A percentile compares a stretch with the other conserved stretches of the same genome.
Conservation (phyloP, 176 grass and related monocot species). For the Eleusine indica region DNA sequence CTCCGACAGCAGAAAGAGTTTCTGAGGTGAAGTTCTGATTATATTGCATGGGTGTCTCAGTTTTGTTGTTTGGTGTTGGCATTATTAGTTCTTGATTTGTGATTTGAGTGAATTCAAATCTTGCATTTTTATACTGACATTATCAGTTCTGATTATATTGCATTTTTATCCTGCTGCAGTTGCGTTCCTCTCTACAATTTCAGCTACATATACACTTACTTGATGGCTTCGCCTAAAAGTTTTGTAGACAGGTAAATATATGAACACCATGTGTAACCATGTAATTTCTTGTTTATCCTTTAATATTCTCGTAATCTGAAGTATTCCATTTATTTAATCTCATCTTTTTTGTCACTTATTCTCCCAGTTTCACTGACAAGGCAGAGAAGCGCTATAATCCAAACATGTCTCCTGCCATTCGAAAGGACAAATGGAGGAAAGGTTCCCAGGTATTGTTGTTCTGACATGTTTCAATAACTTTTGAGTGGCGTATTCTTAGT, state of each 20-base stretch:
- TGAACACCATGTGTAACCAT: background rate
- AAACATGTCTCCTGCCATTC: conserved; percentile 83
- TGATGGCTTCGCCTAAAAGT: conserved; percentile 88
- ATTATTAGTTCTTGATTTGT: background rate
- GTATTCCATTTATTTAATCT: conserved; percentile 29
- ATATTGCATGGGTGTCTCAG: background rate
- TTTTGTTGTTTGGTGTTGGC: background rate
- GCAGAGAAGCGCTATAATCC: conserved; percentile 75
- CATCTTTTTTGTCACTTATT: conserved; percentile 22
- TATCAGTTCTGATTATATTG: background rate
- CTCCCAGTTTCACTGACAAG: conserved; percentile 82
- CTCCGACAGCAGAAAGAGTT: background rate
- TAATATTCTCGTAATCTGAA: background rate
- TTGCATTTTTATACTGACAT: conserved; percentile 21
- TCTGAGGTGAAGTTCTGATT: conserved; percentile 6
- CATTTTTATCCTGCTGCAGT: conserved; percentile 56
- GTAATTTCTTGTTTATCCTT: conserved; percentile 23
- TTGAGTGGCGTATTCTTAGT: conserved; percentile 20
- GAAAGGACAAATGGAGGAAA: conserved; percentile 92
- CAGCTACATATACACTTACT: conserved; percentile 89
- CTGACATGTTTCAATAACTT: conserved; percentile 20
- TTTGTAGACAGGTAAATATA: conserved; percentile 92
- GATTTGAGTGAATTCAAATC: background rate
- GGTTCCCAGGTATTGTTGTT: conserved; percentile 85
- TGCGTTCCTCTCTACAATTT: conserved; percentile 98